Percentiles rank a stretch among this genome's conserved stretches.
Evolutionary conservation across 2,329 filamentous ascomycete genomes (phyloP).

Genomic region (Geosmithia putterillii): DNA sequence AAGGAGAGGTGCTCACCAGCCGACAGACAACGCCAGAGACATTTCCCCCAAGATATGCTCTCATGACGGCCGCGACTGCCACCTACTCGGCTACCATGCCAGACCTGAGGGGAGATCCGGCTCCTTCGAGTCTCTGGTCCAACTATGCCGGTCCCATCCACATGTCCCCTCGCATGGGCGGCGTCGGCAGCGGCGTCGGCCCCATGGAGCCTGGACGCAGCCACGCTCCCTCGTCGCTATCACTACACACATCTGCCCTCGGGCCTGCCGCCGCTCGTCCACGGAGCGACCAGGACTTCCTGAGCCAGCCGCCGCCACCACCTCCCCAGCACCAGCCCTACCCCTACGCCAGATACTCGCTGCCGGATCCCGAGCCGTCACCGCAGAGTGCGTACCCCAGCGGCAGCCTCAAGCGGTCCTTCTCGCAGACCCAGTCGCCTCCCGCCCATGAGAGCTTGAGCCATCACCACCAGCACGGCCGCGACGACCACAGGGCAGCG

Average conservation of each 20-base stretch:
- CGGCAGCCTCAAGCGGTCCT: conserved; percentile 40
- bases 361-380: conserved; percentile 40
- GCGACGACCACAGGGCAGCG: too few species aligned
- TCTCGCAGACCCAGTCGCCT: conserved; percentile 42
- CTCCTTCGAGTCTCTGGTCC: conserved; percentile 45
- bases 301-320: conserved; percentile 28
- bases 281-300: conserved; percentile 32
- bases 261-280: conserved; percentile 30
- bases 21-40: too few species aligned
- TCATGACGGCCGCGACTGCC: conserved; percentile 45
- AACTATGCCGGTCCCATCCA: conserved; percentile 44
- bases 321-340: conserved; percentile 15
- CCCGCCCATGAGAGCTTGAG: conserved; percentile 47
- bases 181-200: conserved; percentile 19
- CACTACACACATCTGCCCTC: conserved; percentile 8
- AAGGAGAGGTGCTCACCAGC: too few species aligned
- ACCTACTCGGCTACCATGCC: conserved; percentile 51
- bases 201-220: conserved; percentile 36
- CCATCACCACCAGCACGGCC: not conserved
- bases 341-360: conserved; percentile 39
- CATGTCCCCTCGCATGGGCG: conserved; percentile 37
- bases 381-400: conserved; percentile 33
- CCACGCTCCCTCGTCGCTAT: conserved; percentile 31
- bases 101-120: conserved; percentile 48
- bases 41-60: conserved; percentile 28